Conservation (phyloP, 1,284 basidiomycete species). For the Spongiforma sp. region DNA sequence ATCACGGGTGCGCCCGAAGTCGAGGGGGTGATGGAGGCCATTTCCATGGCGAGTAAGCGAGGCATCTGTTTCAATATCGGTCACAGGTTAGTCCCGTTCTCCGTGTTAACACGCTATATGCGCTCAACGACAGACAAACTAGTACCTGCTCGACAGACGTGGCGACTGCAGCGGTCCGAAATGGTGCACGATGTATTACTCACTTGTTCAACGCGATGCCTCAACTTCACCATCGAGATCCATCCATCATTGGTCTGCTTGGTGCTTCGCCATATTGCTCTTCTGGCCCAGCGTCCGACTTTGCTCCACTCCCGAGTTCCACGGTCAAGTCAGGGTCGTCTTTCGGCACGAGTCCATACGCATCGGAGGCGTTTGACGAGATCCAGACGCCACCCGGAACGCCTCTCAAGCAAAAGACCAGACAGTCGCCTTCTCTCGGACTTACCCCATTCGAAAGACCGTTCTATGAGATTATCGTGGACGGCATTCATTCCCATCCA, state of each 20-base stretch:
- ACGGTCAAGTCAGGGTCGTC: conserved; percentile 10
- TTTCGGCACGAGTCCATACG: conserved; percentile 17
- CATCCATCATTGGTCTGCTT: conserved; percentile 86
- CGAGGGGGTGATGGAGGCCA: conserved; percentile 75
- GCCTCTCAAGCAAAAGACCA: conserved; percentile 41
- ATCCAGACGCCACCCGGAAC: conserved; percentile 64
- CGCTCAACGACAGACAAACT: conserved; percentile 8
- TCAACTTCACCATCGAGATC: conserved; percentile 83
- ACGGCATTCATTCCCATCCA: conserved; percentile 90
- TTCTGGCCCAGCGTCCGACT: conserved; percentile 38
- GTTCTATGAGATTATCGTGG: conserved; percentile 89
- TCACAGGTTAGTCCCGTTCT: conserved; percentile 64
- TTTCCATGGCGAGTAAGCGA: conserved; percentile 62
- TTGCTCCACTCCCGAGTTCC: conserved; percentile 32
- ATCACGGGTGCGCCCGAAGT: conserved; percentile 91
- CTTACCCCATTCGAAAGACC: conserved; percentile 65
- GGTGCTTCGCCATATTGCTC: conserved; percentile 74
- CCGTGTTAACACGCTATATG: neutral
- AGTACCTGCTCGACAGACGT: conserved; percentile 71
- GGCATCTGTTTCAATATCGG: conserved; percentile 86
- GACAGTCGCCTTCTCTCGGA: conserved; percentile 38
- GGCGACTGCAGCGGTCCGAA: conserved; percentile 68
- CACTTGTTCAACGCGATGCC: conserved; percentile 96
- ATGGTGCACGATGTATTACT: conserved; percentile 84
- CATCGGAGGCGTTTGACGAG: conserved; percentile 71